A percentile compares a stretch with the other conserved stretches of the same genome.
These are phyloP conservation scores for Paecilomyces formosus DNA, from an alignment of 2,329 filamentous ascomycete species.

Conservation along the genomic window DNA sequence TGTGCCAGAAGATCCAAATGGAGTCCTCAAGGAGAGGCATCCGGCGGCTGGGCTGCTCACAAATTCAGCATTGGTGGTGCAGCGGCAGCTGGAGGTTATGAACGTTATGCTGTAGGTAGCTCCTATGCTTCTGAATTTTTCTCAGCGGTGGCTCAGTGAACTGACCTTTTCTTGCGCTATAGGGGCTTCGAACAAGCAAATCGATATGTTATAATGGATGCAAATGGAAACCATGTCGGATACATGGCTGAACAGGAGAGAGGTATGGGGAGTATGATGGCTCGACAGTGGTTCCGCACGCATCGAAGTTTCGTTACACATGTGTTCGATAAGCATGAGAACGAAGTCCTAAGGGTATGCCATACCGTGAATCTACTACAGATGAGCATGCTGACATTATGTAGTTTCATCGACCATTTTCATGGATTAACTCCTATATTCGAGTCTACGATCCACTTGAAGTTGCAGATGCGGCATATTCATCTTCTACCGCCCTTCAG, in stretches of 20 bases:
- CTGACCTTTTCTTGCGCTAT: not conserved
- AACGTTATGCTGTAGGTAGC: slow-evolving; percentile 49
- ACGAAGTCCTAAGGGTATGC: slow-evolving; percentile 49
- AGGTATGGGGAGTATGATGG: slow-evolving; percentile 49
- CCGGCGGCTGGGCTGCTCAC: slow-evolving; percentile 51
- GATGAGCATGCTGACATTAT: slow-evolving; percentile 5
- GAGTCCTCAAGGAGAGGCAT: slow-evolving; percentile 51
- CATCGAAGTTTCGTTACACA: slow-evolving; percentile 59
- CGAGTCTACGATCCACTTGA: slow-evolving; percentile 49
- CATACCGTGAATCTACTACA: not conserved
- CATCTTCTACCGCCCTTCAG: slow-evolving; percentile 37
- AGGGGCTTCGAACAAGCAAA: slow-evolving; percentile 61
- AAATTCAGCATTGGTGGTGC: slow-evolving; percentile 56
- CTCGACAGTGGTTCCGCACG: slow-evolving; percentile 54
- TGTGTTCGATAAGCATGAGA: slow-evolving; percentile 55
- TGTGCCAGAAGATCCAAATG: slow-evolving; percentile 54
- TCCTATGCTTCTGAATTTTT: not conserved
- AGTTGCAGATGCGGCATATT: slow-evolving; percentile 20
- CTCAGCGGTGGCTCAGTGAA: not conserved
- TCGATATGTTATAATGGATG: slow-evolving; percentile 59
- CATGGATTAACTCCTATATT: slow-evolving; percentile 55
- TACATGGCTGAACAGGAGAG: slow-evolving; percentile 59
- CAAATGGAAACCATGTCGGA: slow-evolving; percentile 55
- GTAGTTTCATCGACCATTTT: slow-evolving; percentile 55
- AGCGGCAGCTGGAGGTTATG: slow-evolving; percentile 59